phyloP scores from a whole-genome alignment of 331 rosid genomes.

The Phaseolus coccineus region DNA sequence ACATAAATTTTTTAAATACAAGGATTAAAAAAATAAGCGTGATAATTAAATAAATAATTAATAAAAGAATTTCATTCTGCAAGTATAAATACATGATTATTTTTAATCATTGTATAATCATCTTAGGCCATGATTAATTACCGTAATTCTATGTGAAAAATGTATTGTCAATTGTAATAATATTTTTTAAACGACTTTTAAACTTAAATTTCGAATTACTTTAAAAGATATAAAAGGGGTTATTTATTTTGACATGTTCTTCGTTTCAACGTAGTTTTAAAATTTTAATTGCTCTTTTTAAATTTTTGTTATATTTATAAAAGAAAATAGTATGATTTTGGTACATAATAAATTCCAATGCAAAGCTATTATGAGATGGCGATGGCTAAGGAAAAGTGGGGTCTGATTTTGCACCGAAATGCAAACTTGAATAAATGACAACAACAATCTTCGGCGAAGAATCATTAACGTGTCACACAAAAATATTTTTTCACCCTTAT shows the following conservation, averaged over 20 bases:
- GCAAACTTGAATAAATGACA: constrained; percentile 40
- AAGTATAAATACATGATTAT: no score
- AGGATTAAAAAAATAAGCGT: no score
- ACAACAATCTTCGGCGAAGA: constrained; percentile 17
- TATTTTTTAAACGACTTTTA: neutral
- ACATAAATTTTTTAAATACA: no score
- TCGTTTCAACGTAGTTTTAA: neutral
- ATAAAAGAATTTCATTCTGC: no score
- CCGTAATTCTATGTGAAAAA: neutral
- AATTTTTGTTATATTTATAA: neutral
- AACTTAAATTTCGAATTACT: neutral
- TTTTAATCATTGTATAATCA: no score
- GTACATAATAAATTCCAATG: neutral
- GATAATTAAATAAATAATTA: no score
- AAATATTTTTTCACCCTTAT: constrained; percentile 9
- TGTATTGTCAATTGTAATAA: neutral
- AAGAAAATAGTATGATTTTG: neutral
- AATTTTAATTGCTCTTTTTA: neutral
- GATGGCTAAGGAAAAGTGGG: neutral
- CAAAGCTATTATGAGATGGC: neutral
- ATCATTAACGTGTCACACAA: constrained; percentile 8
- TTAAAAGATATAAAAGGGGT: neutral
- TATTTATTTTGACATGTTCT: neutral
- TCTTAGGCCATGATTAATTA: no score
- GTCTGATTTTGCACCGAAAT: neutral